Conservation (phyloP, 2,329 filamentous ascomycete species). For the Colletotrichum endophyticum region DNA sequence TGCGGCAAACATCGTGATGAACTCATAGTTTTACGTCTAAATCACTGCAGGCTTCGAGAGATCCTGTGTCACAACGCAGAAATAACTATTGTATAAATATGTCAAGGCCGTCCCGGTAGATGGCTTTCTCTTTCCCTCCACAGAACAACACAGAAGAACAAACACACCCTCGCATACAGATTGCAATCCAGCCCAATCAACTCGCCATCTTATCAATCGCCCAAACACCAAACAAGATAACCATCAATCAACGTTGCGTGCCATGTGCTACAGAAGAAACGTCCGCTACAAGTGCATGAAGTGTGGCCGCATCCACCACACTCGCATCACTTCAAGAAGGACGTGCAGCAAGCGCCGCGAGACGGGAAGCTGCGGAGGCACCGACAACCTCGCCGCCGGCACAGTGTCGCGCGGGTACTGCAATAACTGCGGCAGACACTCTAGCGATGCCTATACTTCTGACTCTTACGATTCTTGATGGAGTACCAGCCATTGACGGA, state of each 20-base stretch:
- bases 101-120: neutral
- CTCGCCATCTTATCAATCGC: neutral
- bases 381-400: neutral
- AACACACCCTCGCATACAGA: neutral
- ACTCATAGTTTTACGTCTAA: neutral
- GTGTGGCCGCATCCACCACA: neutral
- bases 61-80: neutral
- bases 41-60: neutral
- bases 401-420: neutral
- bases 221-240: neutral
- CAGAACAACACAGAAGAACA: neutral
- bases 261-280: neutral
- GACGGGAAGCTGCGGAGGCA: neutral
- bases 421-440: neutral
- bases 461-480: neutral
- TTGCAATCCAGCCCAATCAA: neutral
- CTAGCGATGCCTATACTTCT: neutral
- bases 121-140: neutral
- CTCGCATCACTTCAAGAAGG: neutral
- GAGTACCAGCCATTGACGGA: rapidly evolving
- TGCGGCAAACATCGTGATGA: neutral
- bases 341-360: neutral
- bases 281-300: neutral
- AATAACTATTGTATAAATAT: neutral
- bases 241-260: neutral